Evolutionary conservation across 345 rosid genomes (phyloP).

Genomic region (Zanthoxylum bungeanum): DNA sequence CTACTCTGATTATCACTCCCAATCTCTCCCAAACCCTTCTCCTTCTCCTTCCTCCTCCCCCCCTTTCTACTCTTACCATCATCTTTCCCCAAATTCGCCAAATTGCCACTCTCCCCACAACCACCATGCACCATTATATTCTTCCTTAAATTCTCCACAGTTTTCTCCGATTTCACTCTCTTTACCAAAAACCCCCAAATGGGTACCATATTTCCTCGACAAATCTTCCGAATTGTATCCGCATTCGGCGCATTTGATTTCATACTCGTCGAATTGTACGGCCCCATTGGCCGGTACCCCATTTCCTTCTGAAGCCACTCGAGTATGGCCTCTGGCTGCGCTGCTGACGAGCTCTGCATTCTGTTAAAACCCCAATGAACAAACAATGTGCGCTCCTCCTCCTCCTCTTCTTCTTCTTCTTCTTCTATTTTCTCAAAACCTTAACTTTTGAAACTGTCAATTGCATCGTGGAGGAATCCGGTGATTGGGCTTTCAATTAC

Average conservation of each 20-base stretch:
- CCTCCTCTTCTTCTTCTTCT: background rate
- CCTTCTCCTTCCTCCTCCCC: conserved; percentile 59
- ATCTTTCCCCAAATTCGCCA: conserved; percentile 40
- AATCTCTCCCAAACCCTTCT: conserved; percentile 36
- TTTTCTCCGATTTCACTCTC: conserved; percentile 85
- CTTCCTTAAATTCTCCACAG: conserved; percentile 68
- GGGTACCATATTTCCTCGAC: conserved; percentile 86
- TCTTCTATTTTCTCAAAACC: background rate
- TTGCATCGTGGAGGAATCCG: background rate
- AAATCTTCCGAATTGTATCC: conserved; percentile 66
- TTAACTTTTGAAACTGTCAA: background rate
- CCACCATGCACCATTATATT: conserved; percentile 73
- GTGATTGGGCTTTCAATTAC: background rate
- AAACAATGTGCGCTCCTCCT: background rate
- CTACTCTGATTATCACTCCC: conserved; percentile 46
- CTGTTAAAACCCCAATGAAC: background rate
- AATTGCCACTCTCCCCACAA: conserved; percentile 28
- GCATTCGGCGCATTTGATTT: conserved; percentile 59
- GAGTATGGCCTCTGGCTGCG: conserved; percentile 68
- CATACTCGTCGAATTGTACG: conserved; percentile 47
- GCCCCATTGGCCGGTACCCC: conserved; percentile 77
- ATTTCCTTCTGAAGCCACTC: conserved; percentile 92
- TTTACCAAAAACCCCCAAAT: conserved; percentile 63
- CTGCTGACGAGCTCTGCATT: conserved; percentile 44
- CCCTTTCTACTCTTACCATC: conserved; percentile 47